Base-by-base conservation (phyloP, 352 stramenopile genomes). In the Pythium periplocum region DNA sequence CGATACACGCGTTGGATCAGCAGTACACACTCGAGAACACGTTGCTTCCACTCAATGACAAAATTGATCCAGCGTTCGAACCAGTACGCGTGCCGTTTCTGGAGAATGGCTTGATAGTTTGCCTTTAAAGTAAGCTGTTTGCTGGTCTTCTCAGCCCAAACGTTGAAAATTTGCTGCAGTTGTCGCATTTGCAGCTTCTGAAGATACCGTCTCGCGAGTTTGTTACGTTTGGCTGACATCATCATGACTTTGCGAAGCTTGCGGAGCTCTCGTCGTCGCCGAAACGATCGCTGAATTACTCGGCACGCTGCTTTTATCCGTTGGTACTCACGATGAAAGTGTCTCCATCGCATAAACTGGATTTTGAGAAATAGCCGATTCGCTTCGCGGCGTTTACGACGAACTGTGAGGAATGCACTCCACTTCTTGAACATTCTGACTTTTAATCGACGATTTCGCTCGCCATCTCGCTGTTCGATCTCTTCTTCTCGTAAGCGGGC, bases 1-100 rank as follows among this genome's bases (percentile, higher is more conserved):
- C 78, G 63, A 57, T 81, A 87, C 36, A 83, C 55, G 7, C 78
- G 66, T 55, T 93, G 83, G n/a, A 91, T 75, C 2, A 79, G 55
- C 26, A 69, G 26, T 0, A 71, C 71, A 2, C 69, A 55, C 3
- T 64, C 47, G 0, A 78, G 38, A 7, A 64, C 71, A 6, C 45
- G 48, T 2, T 48, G 33, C 38, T 80, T 82, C 36, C 53, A 72
- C 2, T 44, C 17, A 6, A 33, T 12, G 1, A 74, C 46, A 58
- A 77, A 88, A 1, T 6, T 1, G 0, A 60, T 12, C 83, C 83
- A 93, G 5, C 62, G 63, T 0, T 64, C 45, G 35, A 88, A 83
- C 71, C 78, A 89, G 4, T 72, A 48, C 0, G 32, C 42, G 17
- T 67, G 54, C n/a, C 73, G 71, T 30, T 67, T 66, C 38, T 71